phyloP scores from a whole-genome alignment of 306 rosid species.

The Benincasa hispida region DNA sequence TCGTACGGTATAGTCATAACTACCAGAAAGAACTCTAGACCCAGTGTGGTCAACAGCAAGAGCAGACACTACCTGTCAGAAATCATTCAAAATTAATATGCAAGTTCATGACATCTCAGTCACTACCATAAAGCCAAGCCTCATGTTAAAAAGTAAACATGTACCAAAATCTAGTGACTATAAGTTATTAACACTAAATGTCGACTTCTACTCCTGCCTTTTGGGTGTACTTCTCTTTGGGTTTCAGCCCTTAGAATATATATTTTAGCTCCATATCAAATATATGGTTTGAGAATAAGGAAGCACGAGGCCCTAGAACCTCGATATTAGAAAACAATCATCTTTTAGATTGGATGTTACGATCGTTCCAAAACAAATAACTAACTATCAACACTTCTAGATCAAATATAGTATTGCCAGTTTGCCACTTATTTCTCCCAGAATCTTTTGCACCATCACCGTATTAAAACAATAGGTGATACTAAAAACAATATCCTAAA shows the following conservation, averaged over 20 bases:
- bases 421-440: neutral
- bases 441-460: neutral
- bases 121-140: neutral
- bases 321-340: neutral
- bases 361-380: neutral
- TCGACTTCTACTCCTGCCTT: neutral
- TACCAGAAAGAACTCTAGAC: constrained; percentile 84
- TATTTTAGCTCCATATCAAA: too few relatives aligned
- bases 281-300: neutral
- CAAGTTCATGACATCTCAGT: neutral
- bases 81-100: constrained; percentile 2
- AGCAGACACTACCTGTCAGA: constrained; percentile 73
- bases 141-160: neutral
- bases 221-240: too few relatives aligned
- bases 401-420: neutral
- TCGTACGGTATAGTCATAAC: constrained; percentile 72
- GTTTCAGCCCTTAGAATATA: too few relatives aligned
- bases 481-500: neutral
- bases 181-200: neutral
- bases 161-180: neutral
- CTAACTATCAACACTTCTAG: neutral
- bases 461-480: neutral
- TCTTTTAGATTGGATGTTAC: neutral
- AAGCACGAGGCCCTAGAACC: too few relatives aligned
- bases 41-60: constrained; percentile 94